Conservation (phyloP, 805 yeast genomes). For the Sporopachydermia quercuum region DNA sequence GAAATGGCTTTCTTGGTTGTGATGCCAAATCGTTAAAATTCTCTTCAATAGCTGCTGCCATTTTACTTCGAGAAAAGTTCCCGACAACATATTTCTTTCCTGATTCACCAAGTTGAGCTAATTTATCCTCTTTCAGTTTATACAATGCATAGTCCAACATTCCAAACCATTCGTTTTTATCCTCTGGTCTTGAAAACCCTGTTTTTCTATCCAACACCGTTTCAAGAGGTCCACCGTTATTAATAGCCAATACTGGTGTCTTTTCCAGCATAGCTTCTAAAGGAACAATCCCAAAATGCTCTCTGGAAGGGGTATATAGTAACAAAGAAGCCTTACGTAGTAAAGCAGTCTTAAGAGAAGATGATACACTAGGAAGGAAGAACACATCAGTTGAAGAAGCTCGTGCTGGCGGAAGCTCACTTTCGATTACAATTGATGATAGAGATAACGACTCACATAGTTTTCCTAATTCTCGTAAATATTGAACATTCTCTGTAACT, state of each 20-base stretch:
- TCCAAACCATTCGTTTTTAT: constrained; percentile 19
- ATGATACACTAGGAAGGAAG: constrained; percentile 70
- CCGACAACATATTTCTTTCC: constrained; percentile 17
- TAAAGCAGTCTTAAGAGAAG: constrained; percentile 47
- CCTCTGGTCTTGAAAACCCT: constrained; percentile 23
- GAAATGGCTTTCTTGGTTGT: not conserved
- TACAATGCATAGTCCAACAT: constrained; percentile 16
- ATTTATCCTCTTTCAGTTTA: constrained; percentile 10
- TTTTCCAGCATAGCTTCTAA: constrained; percentile 82
- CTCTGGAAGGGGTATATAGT: constrained; percentile 79
- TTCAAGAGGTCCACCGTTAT: constrained; percentile 89
- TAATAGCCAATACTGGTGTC: constrained; percentile 73
- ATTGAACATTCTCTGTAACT: constrained; percentile 61
- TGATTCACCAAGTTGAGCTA: constrained; percentile 14
- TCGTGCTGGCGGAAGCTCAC: constrained; percentile 8
- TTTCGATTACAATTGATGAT: constrained; percentile 26
- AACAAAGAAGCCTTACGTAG: constrained; percentile 43
- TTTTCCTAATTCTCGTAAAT: constrained; percentile 42
- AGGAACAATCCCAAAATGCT: constrained; percentile 97
- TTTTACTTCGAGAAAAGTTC: constrained; percentile 17
- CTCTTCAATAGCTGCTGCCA: constrained; percentile 17
- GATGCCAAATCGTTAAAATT: not conserved
- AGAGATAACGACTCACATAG: constrained; percentile 33
- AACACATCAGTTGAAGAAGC: constrained; percentile 31
- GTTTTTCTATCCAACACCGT: constrained; percentile 34